Evolutionary conservation across 768 basidiomycete genomes (phyloP), one percentile per base, ranked within the genome.

Genomic region (Suillus paluster): DNA sequence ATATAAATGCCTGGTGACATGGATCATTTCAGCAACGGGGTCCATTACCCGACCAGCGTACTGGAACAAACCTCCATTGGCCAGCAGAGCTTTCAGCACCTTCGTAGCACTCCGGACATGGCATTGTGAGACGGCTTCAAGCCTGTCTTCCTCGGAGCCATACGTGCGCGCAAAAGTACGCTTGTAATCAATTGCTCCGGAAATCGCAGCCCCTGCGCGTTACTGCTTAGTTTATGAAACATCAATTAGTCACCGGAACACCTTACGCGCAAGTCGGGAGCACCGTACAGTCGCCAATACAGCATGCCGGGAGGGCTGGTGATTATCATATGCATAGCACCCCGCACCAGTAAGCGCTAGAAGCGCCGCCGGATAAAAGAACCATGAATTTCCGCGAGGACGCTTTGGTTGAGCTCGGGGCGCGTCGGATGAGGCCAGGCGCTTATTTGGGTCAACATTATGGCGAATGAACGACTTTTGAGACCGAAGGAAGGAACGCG

Each of bases 101-200:
- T 94, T 81, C 59, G 80, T 72, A 8, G 95, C 95, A 71, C 93
- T 95, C 50, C 95, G 84, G 55, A 77, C 83, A 78, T 99, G 97
- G 73, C 95, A 97, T 36, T 85, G 78, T 15, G 92, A 92, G 66
- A 86, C 82, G 3, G 90, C 89, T 3, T 80, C 73, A 17, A 77
- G 67, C 62, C 77, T 78, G 56, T 85, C 83, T 15, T 83, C 80
- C 41, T 84, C 79, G 1, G 85, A 83, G 4, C 68, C 67, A 69
- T 88, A 90, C 1, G 61, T 71, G 61, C 77, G 79, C 27, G 82
- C 76, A 75, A 91, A 87, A 5, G 86, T 90, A 63, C 78, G 66
- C 77, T 92, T 91, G 78, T 93, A 90, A 72, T 91, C 89, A 57
- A 91, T 79, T 44, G 84, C 87, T 62, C 88, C 82, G 14, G 82